Percentiles rank a stretch among this genome's conserved stretches.
These are phyloP conservation scores for Phytophthora fragariae DNA, from an alignment of 352 stramenopile species.

Conservation along the genomic window DNA sequence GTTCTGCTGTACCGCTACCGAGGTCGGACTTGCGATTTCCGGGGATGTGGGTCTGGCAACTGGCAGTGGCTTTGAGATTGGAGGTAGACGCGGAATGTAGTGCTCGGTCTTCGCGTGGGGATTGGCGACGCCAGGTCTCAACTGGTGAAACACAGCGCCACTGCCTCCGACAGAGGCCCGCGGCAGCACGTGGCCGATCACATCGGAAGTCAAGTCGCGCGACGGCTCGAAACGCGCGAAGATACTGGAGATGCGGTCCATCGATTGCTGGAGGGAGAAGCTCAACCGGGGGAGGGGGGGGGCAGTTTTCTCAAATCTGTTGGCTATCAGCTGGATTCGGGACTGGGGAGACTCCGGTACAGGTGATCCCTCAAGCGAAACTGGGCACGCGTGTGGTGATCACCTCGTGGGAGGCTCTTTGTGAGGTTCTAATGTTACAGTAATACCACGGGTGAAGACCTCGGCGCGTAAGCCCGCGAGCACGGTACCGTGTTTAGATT, in stretches of 20 bases:
- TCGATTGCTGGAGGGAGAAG: not conserved
- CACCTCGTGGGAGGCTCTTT: not conserved
- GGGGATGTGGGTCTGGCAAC: not conserved
- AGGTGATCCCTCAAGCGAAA: conserved; percentile 17
- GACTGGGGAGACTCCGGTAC: conserved; percentile 9
- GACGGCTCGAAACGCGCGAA: conserved; percentile 30
- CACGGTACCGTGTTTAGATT: conserved; percentile 2
- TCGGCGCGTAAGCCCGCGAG: conserved; percentile 9
- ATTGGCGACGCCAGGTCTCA: not conserved
- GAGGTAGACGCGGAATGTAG: not conserved
- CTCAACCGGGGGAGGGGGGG: not conserved
- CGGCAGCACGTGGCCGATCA: conserved; percentile 29
- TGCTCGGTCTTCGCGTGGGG: not conserved
- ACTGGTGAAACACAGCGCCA: not conserved
- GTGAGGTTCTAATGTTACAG: not conserved
- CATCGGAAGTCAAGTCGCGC: conserved; percentile 15
- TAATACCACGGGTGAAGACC: not conserved
- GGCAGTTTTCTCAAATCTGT: not conserved
- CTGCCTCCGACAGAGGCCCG: conserved; percentile 7
- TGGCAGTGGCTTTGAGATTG: not conserved
- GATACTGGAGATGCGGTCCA: conserved; percentile 32
- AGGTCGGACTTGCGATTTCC: not conserved
- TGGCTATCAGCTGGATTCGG: not conserved
- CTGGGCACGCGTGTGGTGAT: conserved; percentile 5
- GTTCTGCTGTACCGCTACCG: not conserved